Conservation (phyloP, 768 basidiomycete species). For the Collybia nuda region DNA sequence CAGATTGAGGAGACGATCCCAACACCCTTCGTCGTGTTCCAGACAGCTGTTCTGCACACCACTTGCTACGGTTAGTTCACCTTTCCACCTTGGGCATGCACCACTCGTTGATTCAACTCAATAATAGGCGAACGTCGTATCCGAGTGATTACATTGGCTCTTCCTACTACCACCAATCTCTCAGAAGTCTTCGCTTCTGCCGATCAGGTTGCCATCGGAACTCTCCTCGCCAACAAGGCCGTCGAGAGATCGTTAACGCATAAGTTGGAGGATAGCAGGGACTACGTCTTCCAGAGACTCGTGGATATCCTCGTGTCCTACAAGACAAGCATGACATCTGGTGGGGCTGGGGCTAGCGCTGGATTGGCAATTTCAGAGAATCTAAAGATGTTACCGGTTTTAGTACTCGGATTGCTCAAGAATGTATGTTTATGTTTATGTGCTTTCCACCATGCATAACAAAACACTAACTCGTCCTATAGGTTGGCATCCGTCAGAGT, state of each 20-base stretch:
- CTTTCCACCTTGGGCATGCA: neutral
- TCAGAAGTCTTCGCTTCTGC: constrained; percentile 90
- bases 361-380: constrained; percentile 93
- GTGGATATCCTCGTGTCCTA: constrained; percentile 85
- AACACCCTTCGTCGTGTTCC: constrained; percentile 88
- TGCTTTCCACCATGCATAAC: neutral
- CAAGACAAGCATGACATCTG: constrained; percentile 95
- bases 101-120: too few relatives aligned
- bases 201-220: constrained; percentile 84
- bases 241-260: constrained; percentile 85
- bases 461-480: constrained; percentile 7
- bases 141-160: constrained; percentile 83
- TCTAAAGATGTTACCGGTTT: constrained; percentile 89
- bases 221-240: constrained; percentile 87
- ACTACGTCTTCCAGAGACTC: constrained; percentile 79
- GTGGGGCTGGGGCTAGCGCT: constrained; percentile 90
- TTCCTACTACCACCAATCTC: constrained; percentile 85
- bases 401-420: constrained; percentile 89
- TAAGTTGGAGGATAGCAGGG: constrained; percentile 88
- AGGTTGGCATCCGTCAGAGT: constrained; percentile 95
- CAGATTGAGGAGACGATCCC: constrained; percentile 95
- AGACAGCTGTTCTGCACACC: constrained; percentile 93
- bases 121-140: constrained; percentile 76
- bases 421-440: constrained; percentile 55
- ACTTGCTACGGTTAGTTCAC: constrained; percentile 73